Evolutionary conservation across 106 monocot species (phyloP), one percentile per base, ranked within the genome.

Genomic region (Dendrobium chrysotoxum): DNA sequence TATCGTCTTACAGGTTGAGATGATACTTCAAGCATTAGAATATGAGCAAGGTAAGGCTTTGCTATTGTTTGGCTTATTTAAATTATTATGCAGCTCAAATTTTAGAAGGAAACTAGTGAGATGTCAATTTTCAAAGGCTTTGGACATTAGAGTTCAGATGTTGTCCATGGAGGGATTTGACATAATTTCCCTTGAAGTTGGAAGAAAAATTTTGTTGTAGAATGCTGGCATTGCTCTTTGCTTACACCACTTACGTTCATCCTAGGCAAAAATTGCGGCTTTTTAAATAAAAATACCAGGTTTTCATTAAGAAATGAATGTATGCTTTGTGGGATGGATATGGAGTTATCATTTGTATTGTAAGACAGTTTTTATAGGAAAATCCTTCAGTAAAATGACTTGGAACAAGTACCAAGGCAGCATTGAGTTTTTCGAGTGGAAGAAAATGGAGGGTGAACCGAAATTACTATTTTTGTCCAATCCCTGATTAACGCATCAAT

Each of bases 1-100:
- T 83, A 38, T 75, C 9, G 76, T 79, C 53, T 40, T 80, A n/a
- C 92, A 99, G 98, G 88, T 99, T 74, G 98, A 99, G 83, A 99
- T 99, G 98, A 99, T 99, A 81, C 93, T 99, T 86, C 98, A 99
- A 82, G 98, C 98, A 64, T 83, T 99, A 40, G 98, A 99, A 84
- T 99, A 99, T 78, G 98, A 99, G 88, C 89, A 83, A 47, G 98
- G 98, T 99, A 83, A 76, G 81, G 25, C 12, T 11, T 76, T 50
- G 5, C 13, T 57, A 44, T 17, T 17, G 4, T 57, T 58, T 18
- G 4, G 21, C 28, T 30, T 55, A 58, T 55, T 53, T 78, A 10
- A 21, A 18, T 53, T 39, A 16, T 78, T 28, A 20, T 50, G 23
- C 7, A 25, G 25, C 45, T 20, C 31, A 25, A 5, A 53, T 16